Evolutionary conservation across 2,329 filamentous ascomycete species (phyloP), one percentile per base, ranked within the genome.

Genomic region (Fusarium papillatum): DNA sequence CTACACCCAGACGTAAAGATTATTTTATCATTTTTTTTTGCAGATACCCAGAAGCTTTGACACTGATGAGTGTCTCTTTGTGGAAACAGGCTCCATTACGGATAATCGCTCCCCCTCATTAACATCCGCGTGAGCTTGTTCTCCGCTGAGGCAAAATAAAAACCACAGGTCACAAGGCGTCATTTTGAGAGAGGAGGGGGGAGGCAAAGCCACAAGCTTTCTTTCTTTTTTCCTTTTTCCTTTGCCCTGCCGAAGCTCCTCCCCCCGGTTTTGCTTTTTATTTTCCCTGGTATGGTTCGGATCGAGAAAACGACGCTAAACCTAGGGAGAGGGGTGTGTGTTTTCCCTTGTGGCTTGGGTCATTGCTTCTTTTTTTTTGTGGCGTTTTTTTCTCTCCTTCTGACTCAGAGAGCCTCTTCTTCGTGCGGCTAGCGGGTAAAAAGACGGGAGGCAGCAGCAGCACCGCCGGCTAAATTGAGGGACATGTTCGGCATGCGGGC

Each of bases 251-350:
- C 34, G 46, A 53, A 64, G 19, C 48, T n/a, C 14, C 38, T 29
- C 7, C 11, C 34, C 31, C 4, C 19, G 55, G 38, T 24, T 46
- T 69, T 71, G 50, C 70, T 70, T 75, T 75, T 73, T 75, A 17
- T 55, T 59, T 31, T 43, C 39, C 48, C 53, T 26, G n/a, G 43
- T 48, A 8, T 48, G 43, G 43, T 34, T 38, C 57, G 34, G 66
- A 70, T 69, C 71, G 72, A 75, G 73, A 63, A 53, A 75, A 75
- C 66, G 72, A 62, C 29, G 61, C 73, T 75, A 75, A 60, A 38
- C 43, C 29, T 26, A 26, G 62, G 57, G 60, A 22, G 22, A 8
- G 57, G n/a, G 36, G 57, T 39, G 43, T 39, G 59, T 39, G 43
- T 61, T 43, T 34, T 41, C 34, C 39, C 17, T 11, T 55, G 50